A percentile compares a stretch with the other conserved stretches of the same genome.
Conservation (phyloP, 129 eudicot species). For the Flaveria bidentis region DNA sequence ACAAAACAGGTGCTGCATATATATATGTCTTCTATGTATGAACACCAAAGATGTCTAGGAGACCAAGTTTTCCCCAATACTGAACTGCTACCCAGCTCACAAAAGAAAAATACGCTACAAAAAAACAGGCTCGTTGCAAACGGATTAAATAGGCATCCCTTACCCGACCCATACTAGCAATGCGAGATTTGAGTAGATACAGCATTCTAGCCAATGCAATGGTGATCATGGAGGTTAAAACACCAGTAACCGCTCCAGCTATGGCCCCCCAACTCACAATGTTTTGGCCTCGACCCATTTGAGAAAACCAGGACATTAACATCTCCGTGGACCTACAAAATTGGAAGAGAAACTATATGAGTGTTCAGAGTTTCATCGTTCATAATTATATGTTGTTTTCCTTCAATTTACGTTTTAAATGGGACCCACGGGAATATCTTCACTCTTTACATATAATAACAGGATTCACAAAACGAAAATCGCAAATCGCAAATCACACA, state of each 20-base stretch:
- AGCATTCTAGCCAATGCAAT: conserved; percentile 47
- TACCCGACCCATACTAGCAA: conserved; percentile 27
- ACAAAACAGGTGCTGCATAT: conserved; percentile 2
- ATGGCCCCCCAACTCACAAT: conserved; percentile 60
- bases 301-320: conserved; percentile 52
- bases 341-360: neutral
- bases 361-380: conserved; percentile 4
- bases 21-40: conserved; percentile 33
- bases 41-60: conserved; percentile 46
- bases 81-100: conserved; percentile 73
- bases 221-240: conserved; percentile 55
- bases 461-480: neutral
- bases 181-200: conserved; percentile 35
- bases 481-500: conserved; percentile 8
- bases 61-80: conserved; percentile 70
- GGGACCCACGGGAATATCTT: conserved; percentile 15
- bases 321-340: conserved; percentile 63
- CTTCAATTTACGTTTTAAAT: neutral
- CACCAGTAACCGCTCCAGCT: conserved; percentile 64
- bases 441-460: neutral
- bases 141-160: conserved; percentile 38
- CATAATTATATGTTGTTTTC: neutral
- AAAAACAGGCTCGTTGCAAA: conserved; percentile 56
- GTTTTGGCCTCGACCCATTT: conserved; percentile 28
- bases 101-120: conserved; percentile 71